Conservation (phyloP, 768 basidiomycete species). For the Lyophyllum shimeji region DNA sequence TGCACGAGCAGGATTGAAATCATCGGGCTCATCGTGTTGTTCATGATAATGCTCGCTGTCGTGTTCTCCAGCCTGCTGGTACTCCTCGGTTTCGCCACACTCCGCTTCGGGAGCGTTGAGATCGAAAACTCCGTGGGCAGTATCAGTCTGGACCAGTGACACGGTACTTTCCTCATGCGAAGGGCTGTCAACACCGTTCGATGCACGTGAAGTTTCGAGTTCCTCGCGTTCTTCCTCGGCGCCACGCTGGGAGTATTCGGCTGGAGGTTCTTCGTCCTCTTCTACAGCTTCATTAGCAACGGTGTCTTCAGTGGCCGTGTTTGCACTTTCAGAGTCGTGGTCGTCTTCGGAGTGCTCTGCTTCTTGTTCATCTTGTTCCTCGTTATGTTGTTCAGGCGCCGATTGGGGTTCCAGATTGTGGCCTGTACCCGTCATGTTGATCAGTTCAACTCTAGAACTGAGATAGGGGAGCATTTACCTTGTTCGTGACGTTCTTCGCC, state of each 20-base stretch:
- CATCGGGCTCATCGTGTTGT: constrained; percentile 27
- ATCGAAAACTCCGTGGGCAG: constrained; percentile 11
- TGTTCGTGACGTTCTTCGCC: constrained; percentile 11
- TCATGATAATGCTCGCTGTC: constrained; percentile 8
- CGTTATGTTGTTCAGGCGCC: neutral
- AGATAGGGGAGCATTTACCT: neutral
- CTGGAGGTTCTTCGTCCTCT: neutral
- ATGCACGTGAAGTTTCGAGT: constrained; percentile 3
- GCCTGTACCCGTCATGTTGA: neutral
- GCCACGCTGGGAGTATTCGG: neutral
- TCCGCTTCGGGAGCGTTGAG: constrained; percentile 19
- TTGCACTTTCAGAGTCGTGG: neutral
- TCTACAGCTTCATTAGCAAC: neutral
- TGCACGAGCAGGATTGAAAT: neutral
- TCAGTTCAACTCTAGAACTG: neutral
- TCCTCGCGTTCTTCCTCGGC: constrained; percentile 15
- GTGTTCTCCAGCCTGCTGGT: neutral
- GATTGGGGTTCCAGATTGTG: neutral
- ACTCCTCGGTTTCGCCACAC: constrained; percentile 21
- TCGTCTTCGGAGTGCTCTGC: neutral
- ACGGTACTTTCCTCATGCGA: constrained; percentile 1
- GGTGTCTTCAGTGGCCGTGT: neutral
- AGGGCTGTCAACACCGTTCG: neutral
- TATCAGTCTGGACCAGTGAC: constrained; percentile 1
- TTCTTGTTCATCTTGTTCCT: neutral